Base-by-base conservation (phyloP, 23 red algal genomes). In the Gracilariopsis chorda region DNA sequence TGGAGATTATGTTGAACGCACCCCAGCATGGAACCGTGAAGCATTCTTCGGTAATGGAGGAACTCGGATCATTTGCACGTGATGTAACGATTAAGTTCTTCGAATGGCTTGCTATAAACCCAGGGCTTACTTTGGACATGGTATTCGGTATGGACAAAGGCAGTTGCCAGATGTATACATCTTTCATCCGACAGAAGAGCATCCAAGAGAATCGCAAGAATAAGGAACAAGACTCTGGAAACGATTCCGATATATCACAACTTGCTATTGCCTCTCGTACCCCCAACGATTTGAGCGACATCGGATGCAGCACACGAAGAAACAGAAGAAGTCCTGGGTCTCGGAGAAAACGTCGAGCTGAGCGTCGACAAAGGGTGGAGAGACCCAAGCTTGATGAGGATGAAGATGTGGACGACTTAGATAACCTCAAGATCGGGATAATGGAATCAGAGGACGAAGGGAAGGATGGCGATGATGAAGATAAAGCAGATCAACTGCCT, bases 361-460 rank as follows among this genome's bases (percentile, higher is more conserved):
- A 36, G 11, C 37, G 69, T 24, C 7, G n/a, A 17, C 69, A 46
- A 51, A 19, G 48, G 28, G 32, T 10, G 11, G 83, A 88, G 4
- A 48, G 51, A 10, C 28, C 27, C 20, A 59, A 74, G 9, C n/a
- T 88, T 16, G 61, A 25, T 10, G 64, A 58, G 34, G 83, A 88
- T 23, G 83, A 88, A 23, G 83, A 88, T 34, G 83, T 88, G 9
- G 83, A 88, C 53, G 83, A 88, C 48, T 57, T 88, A n/a, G 83
- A 88, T 47, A 77, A 77, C 42, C 48, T 88, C 5, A 74, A 88
- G 1, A 32, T 88, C 29, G 83, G 83, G 43, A 32, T 52, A 9
- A 53, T n/a, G 3, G 48, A 53, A 13, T 78, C 72, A 4, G 43
- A 49, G 7, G 72, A 78, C 21, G 72, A 36, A 9, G 28, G 7